A percentile compares a stretch with the other conserved stretches of the same genome.
phyloP scores from a whole-genome alignment of 2,329 filamentous ascomycete genomes.

The Ophiostoma sp. region DNA sequence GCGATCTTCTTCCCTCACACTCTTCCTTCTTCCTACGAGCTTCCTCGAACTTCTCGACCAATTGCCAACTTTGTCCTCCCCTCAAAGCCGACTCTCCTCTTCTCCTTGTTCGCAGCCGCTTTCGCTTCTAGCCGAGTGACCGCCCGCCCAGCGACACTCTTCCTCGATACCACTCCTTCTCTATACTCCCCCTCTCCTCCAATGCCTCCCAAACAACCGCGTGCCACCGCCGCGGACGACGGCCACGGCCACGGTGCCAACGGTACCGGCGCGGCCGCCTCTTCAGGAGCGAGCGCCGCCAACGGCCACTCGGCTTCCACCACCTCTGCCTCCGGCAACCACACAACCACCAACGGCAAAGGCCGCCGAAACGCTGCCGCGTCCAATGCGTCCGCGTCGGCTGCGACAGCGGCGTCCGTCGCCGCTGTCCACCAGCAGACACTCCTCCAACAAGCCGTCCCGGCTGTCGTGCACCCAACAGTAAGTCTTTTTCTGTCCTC shows the following conservation, averaged over 20 bases:
- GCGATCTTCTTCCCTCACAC: not conserved
- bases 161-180: not conserved
- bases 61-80: not conserved
- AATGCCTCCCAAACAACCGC: constrained; percentile 29
- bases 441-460: not conserved
- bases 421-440: constrained; percentile 12
- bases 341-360: constrained; percentile 41
- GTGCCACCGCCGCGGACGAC: constrained; percentile 27
- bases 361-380: constrained; percentile 54
- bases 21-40: not conserved
- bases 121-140: not conserved
- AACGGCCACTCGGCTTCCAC: not conserved
- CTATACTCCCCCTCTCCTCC: not conserved
- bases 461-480: constrained; percentile 15
- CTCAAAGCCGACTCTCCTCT: not conserved
- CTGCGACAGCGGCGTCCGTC: constrained; percentile 16
- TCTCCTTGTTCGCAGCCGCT: not conserved
- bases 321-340: constrained; percentile 22
- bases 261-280: constrained; percentile 32
- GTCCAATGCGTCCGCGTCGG: constrained; percentile 41
- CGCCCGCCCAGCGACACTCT: not conserved
- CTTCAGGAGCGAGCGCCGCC: constrained; percentile 29
- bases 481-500: constrained; percentile 12
- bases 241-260: constrained; percentile 39
- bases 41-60: not conserved